Percentiles rank a stretch among this genome's conserved stretches.
phyloP scores from a whole-genome alignment of 2,329 filamentous ascomycete species.

The Eutypella sp. region DNA sequence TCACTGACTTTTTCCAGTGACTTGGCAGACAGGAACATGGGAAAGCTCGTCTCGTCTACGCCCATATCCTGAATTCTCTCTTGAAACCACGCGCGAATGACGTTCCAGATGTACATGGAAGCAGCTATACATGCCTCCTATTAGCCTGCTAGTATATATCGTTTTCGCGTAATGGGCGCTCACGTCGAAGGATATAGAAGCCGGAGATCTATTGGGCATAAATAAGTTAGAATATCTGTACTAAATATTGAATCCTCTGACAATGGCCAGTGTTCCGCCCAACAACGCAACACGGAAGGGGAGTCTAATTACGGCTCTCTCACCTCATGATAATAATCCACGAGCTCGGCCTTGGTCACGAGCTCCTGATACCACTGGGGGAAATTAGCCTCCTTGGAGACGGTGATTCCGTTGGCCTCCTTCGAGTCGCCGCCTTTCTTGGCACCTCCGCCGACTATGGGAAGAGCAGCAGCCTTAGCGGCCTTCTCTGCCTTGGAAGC shows the following conservation, averaged over 20 bases:
- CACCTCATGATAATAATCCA: conserved; percentile 75
- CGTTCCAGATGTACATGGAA: conserved; percentile 63
- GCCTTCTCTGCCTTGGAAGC: conserved; percentile 59
- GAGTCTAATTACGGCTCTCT: conserved; percentile 2
- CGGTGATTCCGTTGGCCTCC: conserved; percentile 82
- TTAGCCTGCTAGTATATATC: not conserved
- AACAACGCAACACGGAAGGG: not conserved
- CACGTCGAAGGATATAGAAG: conserved; percentile 84
- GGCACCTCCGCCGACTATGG: conserved; percentile 43
- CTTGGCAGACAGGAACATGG: conserved; percentile 89
- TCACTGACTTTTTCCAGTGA: conserved; percentile 62
- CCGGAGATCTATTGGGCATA: conserved; percentile 77
- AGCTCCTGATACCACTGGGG: conserved; percentile 97
- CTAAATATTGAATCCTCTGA: too few species aligned
- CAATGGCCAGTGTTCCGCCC: not conserved
- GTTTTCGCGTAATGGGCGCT: not conserved
- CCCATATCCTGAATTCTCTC: conserved; percentile 81
- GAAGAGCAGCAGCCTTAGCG: conserved; percentile 48
- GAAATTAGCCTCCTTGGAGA: conserved; percentile 81
- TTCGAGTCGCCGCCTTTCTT: conserved; percentile 46
- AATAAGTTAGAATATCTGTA: not conserved
- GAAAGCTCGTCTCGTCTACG: conserved; percentile 94
- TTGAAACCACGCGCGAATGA: conserved; percentile 63
- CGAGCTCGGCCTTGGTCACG: conserved; percentile 92
- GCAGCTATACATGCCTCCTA: conserved; percentile 29